Percentiles rank a stretch among this genome's conserved stretches.
These are phyloP conservation scores for Pouteria glomerata DNA, from an alignment of 148 eudicot genomes.

Conservation along the genomic window DNA sequence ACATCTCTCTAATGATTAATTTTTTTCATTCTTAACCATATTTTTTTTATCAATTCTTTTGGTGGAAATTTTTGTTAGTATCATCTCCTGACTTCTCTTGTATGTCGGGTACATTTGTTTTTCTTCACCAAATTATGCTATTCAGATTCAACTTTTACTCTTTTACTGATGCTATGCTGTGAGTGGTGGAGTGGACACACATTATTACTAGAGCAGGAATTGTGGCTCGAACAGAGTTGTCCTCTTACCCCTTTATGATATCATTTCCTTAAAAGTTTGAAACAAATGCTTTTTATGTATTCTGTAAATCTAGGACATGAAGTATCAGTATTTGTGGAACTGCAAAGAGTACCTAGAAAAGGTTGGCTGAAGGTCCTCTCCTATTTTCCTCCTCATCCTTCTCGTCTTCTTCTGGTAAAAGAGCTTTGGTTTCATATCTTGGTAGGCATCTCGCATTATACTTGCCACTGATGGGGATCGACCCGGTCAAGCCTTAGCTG, in stretches of 20 bases:
- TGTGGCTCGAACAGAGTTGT: background rate
- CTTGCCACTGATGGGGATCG: constrained; percentile 88
- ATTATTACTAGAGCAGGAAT: background rate
- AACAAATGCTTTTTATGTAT: constrained; percentile 27
- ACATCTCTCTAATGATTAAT: background rate
- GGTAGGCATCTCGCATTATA: constrained; percentile 87
- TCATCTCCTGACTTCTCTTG: background rate
- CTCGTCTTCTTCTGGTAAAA: background rate
- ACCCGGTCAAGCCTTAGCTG: constrained; percentile 98
- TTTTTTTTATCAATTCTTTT: background rate
- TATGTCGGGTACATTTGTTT: background rate
- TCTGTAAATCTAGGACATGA: constrained; percentile 69
- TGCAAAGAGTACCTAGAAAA: constrained; percentile 72
- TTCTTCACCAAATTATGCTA: background rate
- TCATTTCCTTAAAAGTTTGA: background rate
- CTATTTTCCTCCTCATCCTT: background rate
- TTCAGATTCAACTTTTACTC: background rate
- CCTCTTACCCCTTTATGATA: background rate
- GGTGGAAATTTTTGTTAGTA: background rate
- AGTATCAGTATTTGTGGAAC: constrained; percentile 84
- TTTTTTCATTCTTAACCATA: background rate
- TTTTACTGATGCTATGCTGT: background rate
- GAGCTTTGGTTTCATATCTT: constrained; percentile 9
- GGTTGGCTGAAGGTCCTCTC: constrained; percentile 35
- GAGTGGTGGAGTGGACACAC: background rate